A percentile compares a stretch with the other conserved stretches of the same genome.
Conservation (phyloP, 108 stramenopile species). For the Nannochloropsis gaditana region DNA sequence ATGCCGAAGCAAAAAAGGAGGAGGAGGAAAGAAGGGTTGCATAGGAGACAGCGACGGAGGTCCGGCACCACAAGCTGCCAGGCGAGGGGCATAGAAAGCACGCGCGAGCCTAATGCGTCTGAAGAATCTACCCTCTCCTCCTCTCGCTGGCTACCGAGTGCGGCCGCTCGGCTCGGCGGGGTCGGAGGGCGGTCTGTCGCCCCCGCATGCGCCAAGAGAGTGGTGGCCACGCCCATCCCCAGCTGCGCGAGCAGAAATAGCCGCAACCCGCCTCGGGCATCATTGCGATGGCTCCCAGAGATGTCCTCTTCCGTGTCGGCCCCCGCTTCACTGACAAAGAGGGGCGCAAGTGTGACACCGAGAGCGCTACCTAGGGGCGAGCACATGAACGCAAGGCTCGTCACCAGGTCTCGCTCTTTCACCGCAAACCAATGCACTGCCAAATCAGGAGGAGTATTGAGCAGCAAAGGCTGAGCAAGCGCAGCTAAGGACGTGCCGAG, state of each 20-base stretch:
- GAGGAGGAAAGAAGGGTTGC: not conserved
- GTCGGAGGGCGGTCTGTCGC: not conserved
- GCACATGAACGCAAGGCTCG: not conserved
- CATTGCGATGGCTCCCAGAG: not conserved
- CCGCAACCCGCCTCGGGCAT: not conserved
- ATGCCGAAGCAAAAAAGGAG: not conserved
- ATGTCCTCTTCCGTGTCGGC: not conserved
- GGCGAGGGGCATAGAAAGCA: not conserved
- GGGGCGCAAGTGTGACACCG: not conserved
- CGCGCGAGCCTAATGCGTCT: not conserved
- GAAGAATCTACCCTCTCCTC: not conserved
- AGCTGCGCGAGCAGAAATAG: not conserved
- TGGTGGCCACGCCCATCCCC: not conserved
- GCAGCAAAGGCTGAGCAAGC: conserved; percentile 18
- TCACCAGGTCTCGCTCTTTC: not conserved
- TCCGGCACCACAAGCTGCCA: not conserved
- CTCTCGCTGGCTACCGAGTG: not conserved
- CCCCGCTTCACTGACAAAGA: not conserved
- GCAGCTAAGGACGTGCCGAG: not conserved
- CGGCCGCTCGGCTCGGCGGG: not conserved
- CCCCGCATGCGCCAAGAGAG: not conserved
- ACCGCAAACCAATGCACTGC: not conserved
- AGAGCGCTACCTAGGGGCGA: not conserved
- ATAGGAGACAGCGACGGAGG: not conserved
- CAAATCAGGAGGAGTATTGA: not conserved